A percentile compares a stretch with the other conserved stretches of the same genome.
These are phyloP conservation scores for Rubia balearica DNA, from an alignment of 305 asterid genomes.

Conservation along the genomic window DNA sequence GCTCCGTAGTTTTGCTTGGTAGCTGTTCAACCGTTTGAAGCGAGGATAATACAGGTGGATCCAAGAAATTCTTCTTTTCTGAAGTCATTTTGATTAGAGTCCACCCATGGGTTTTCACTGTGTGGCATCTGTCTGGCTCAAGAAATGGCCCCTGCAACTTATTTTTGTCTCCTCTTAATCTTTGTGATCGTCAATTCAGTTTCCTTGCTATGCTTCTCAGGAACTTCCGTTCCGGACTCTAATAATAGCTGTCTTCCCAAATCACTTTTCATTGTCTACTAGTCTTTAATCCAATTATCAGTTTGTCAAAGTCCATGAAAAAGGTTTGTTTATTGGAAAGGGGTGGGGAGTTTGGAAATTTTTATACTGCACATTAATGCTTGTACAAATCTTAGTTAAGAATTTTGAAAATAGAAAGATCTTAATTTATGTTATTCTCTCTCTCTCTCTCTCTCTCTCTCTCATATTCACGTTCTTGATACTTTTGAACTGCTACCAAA, in stretches of 20 bases:
- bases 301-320: neutral
- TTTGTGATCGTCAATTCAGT: neutral
- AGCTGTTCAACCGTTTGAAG: neutral
- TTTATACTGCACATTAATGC: neutral
- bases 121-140: neutral
- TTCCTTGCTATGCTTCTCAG: neutral
- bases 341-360: neutral
- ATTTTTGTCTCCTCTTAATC: neutral
- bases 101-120: neutral
- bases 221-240: neutral
- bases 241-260: neutral
- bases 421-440: neutral
- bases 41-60: neutral
- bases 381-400: too few relatives aligned
- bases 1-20: neutral
- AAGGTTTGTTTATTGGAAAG: neutral
- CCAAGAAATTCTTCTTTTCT: neutral
- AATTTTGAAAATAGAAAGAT: neutral
- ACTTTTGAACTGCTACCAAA: neutral
- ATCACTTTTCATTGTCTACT: neutral
- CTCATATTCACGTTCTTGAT: neutral
- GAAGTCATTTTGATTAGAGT: neutral
- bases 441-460: neutral
- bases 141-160: neutral
- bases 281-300: neutral